Base-by-base conservation (phyloP, 768 basidiomycete species). In the Tulasnella sp. region DNA sequence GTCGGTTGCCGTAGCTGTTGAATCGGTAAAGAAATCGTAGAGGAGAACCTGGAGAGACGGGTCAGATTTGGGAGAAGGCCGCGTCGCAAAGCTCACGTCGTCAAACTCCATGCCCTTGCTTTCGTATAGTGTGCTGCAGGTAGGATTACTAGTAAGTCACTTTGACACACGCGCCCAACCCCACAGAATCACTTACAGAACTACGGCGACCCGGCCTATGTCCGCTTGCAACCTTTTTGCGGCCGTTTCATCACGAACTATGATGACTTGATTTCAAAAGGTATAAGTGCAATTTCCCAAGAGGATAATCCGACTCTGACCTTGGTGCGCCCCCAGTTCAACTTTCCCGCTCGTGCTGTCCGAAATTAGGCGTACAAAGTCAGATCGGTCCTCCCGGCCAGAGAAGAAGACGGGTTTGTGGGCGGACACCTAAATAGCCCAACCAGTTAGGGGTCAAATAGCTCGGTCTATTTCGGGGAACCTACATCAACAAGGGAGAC, bases 21-120 rank as follows among this genome's bases (percentile, higher is more conserved):
- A 94, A 81, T 92, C 91, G 40, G 89, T 87, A 81, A 94, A 94
- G 84, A 93, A 93, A 81, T 94, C 90, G 82, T 91, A 93, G 14
- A 94, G 82, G 2, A 94, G 86, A 4, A 94, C 92, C 92, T 93
- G 31, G 5, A 3, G 71, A 72, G 18, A 5, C 4, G 3, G 4
- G 31, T 21, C 21, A 40, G 31, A 34, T 18, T 5, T 24, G n/a
- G n/a, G n/a, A n/a, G n/a, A n/a, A n/a, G n/a, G n/a, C n/a, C 16
- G 39, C 16, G 6, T 18, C 6, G 16, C 31, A 19, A n/a, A 1
- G 34, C 84, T 62, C 75, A 91, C 91, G 81, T 92, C 91, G 81
- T 91, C 88, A 83, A 92, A 92, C 82, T 92, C 91, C 5, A 92
- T 84, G 0, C 91, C 91, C 84, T 92, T 92, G 86, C 89, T 90